Conservation (phyloP, 768 basidiomycete genomes). For the Lactifluus volemus region DNA sequence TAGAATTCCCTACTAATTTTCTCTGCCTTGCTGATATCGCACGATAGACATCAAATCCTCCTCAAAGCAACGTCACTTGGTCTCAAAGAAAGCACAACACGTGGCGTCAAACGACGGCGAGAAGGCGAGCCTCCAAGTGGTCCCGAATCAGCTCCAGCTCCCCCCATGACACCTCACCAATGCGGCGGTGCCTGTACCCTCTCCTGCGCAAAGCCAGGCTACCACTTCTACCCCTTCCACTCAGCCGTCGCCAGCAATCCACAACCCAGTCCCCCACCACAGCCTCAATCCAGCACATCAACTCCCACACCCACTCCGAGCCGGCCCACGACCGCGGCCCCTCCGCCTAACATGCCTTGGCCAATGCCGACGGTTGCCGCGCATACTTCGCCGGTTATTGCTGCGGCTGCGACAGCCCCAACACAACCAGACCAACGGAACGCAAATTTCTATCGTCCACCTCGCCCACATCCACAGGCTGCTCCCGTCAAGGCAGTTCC, state of each 20-base stretch:
- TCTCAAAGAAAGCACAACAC: slow-evolving; percentile 63
- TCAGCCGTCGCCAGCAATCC: slow-evolving; percentile 19
- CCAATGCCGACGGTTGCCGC: slow-evolving; percentile 21
- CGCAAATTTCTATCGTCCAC: slow-evolving; percentile 13
- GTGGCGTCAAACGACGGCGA: slow-evolving; percentile 53
- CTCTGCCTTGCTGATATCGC: not conserved
- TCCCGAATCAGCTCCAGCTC: slow-evolving; percentile 5
- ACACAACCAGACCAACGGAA: slow-evolving; percentile 6
- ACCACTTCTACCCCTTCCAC: slow-evolving; percentile 15
- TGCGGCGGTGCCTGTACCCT: slow-evolving; percentile 6
- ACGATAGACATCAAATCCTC: slow-evolving; percentile 66
- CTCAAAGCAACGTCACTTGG: slow-evolving; percentile 74
- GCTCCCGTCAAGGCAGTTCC: slow-evolving; percentile 7
- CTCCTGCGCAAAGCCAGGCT: slow-evolving; percentile 17
- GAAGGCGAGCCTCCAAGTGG: slow-evolving; percentile 23
- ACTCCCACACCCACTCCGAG: slow-evolving; percentile 12
- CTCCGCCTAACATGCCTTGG: slow-evolving; percentile 17
- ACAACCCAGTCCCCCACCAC: slow-evolving; percentile 7
- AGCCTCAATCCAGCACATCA: slow-evolving; percentile 9
- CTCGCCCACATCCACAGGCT: slow-evolving; percentile 1
- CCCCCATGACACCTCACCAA: slow-evolving; percentile 12
- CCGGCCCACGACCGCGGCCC: slow-evolving; percentile 10
- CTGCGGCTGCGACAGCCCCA: not conserved
- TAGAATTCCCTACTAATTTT: slow-evolving; percentile 3
- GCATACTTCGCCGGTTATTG: slow-evolving; percentile 18